Evolutionary conservation across 176 grass and related monocot genomes (phyloP).

Genomic region (Cenchrus purpureus): DNA sequence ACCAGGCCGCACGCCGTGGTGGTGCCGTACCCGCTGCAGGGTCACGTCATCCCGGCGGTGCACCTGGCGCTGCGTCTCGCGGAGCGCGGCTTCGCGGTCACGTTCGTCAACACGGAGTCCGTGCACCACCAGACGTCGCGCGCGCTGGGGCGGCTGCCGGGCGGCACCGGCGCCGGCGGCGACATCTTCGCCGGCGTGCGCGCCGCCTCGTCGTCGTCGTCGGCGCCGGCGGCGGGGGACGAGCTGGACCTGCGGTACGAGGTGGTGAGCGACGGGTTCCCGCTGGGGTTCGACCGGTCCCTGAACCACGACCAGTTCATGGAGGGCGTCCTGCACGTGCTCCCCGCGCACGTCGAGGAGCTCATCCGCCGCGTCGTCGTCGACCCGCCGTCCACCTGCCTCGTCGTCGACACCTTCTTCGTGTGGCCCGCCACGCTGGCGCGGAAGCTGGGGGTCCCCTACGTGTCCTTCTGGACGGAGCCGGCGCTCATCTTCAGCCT

Average conservation of each 20-base stretch:
- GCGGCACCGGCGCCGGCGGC: neutral
- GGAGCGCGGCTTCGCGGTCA: constrained; percentile 50
- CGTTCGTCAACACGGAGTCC: constrained; percentile 76
- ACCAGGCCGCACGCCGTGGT: constrained; percentile 61
- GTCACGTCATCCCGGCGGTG: constrained; percentile 71
- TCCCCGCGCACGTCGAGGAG: constrained; percentile 69
- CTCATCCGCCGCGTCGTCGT: constrained; percentile 54
- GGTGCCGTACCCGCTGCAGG: constrained; percentile 64
- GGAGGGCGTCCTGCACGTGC: constrained; percentile 56
- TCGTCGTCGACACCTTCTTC: constrained; percentile 73
- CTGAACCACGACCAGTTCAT: constrained; percentile 69
- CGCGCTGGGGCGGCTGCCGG: neutral
- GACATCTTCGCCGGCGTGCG: constrained; percentile 48
- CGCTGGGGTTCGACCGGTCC: constrained; percentile 54
- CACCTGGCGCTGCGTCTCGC: constrained; percentile 61
- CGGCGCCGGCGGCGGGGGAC: too few species aligned
- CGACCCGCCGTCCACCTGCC: constrained; percentile 52
- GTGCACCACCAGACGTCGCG: constrained; percentile 53
- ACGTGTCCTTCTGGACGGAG: constrained; percentile 81
- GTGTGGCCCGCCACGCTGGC: constrained; percentile 67
- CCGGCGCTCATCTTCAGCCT: constrained; percentile 65
- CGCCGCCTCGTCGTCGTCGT: neutral
- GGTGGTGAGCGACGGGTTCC: constrained; percentile 61
- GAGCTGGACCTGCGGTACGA: constrained; percentile 64
- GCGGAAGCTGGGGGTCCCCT: constrained; percentile 50